A percentile compares a stretch with the other conserved stretches of the same genome.
phyloP scores from a whole-genome alignment of 2,329 filamentous ascomycete species.

The Trichophyton equinum region DNA sequence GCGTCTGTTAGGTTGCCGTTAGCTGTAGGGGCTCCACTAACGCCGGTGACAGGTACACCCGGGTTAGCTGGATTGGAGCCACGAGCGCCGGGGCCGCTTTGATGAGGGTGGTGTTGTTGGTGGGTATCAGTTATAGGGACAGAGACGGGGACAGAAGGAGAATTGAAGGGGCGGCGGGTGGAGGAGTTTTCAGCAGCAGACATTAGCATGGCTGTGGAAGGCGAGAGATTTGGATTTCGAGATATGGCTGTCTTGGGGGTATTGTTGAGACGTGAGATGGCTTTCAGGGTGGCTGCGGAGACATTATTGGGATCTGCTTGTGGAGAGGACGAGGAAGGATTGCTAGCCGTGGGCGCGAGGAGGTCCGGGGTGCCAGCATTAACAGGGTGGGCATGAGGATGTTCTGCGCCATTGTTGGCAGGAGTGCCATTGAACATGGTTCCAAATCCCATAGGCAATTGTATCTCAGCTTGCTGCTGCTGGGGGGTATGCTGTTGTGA shows the following conservation, averaged over 20 bases:
- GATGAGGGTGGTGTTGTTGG: neutral
- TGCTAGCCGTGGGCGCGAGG: conserved; percentile 6
- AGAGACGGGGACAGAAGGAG: neutral
- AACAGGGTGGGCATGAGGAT: conserved; percentile 1
- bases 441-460: conserved; percentile 28
- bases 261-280: conserved; percentile 27
- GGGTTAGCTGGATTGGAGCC: neutral
- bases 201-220: conserved; percentile 17
- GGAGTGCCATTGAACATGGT: conserved; percentile 22
- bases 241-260: conserved; percentile 21
- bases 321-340: conserved; percentile 12
- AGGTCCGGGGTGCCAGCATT: conserved; percentile 3
- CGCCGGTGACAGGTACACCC: neutral
- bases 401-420: neutral
- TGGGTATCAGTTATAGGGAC: neutral
- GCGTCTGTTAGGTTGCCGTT: conserved; percentile 3
- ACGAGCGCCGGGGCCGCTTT: neutral
- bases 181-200: conserved; percentile 8
- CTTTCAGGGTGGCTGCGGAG: conserved; percentile 26
- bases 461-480: conserved; percentile 14
- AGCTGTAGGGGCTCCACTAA: neutral
- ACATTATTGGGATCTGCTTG: conserved; percentile 16
- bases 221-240: conserved; percentile 15
- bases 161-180: neutral
- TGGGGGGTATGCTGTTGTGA: neutral